Base-by-base conservation (phyloP, 331 rosid genomes). In the Acacia pycnantha region DNA sequence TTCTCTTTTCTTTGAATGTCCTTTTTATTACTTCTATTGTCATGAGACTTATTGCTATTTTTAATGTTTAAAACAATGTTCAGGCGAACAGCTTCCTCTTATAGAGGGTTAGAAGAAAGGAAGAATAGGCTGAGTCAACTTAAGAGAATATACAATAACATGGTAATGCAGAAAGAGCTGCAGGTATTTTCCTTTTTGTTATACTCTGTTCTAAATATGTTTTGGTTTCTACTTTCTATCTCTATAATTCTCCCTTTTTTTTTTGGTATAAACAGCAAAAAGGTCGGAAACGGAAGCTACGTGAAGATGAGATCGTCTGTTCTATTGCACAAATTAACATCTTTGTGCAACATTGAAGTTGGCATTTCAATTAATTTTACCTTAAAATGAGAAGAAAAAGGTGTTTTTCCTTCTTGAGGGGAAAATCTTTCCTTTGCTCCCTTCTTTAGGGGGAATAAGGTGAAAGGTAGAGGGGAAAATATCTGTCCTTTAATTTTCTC, bases 81-180 rank as follows among this genome's bases (percentile, higher is more conserved):
- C 84, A 91, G 98, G 86, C 89, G 86, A 88, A 90, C 86, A 50
- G 87, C 48, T 22, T 71, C 88, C 44, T 90, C 97, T 35, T 90
- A 93, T 41, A 83, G 58, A 82, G 93, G 86, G 78, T 77, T 90
- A 56, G 93, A 91, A 83, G 94, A 88, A 71, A 91, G 95, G 91
- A 93, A 62, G 65, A 78, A 12, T 62, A 89, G 97, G 81, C 90
- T 85, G 72, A 62, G 73, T 40, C 89, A 89, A 62, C 80, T 92
- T 80, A 92, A 92, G 90, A 92, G 89, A 79, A 77, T 94, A 35
- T 91, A 83, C 86, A 79, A 64, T 85, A 95, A 92, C 46, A 94
- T 94, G 98, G 70, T 86, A 67, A 72, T 94, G 89, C 77, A 88
- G 79, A 86, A 93, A 84, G 98, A 95, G 86, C 77, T 93, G 68